Conservation (phyloP, 163 green algal species). For the Scenedesmus sp. region DNA sequence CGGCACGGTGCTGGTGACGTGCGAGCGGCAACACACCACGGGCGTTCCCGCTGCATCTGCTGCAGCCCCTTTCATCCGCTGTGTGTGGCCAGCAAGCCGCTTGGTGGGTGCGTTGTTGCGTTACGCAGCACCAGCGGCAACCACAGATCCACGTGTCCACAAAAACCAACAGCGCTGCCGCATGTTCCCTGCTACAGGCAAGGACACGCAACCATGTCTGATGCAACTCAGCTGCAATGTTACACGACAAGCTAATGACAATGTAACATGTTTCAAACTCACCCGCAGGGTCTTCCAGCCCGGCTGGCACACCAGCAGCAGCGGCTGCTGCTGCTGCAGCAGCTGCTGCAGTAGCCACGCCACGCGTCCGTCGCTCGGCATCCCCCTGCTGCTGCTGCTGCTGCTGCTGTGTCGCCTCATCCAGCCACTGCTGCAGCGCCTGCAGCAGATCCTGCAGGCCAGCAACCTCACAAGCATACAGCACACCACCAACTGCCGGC, state of each 20-base stretch:
- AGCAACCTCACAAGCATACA: constrained; percentile 30
- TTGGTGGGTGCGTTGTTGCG: too few species aligned
- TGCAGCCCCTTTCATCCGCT: too few species aligned
- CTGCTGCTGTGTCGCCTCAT: neutral
- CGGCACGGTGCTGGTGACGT: too few species aligned
- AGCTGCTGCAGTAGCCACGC: neutral
- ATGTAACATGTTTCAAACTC: neutral
- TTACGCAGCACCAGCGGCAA: too few species aligned
- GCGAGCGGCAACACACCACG: too few species aligned
- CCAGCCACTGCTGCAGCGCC: constrained; percentile 9
- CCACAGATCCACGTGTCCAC: too few species aligned
- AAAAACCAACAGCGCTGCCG: too few species aligned
- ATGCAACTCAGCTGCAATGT: too few species aligned
- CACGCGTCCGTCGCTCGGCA: neutral
- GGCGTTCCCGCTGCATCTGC: too few species aligned
- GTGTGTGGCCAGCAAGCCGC: too few species aligned
- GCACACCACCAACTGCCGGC: constrained; percentile 15
- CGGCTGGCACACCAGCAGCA: constrained; percentile 25
- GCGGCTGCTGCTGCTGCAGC: neutral
- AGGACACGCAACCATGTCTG: too few species aligned
- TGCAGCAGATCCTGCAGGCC: constrained; percentile 29
- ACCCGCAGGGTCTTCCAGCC: constrained; percentile 23
- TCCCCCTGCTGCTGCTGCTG: neutral
- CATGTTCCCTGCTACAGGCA: too few species aligned
- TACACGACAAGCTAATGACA: neutral